These are phyloP conservation scores for Hirschfeldia incana DNA, from an alignment of 345 rosid genomes.

Conservation along the genomic window DNA sequence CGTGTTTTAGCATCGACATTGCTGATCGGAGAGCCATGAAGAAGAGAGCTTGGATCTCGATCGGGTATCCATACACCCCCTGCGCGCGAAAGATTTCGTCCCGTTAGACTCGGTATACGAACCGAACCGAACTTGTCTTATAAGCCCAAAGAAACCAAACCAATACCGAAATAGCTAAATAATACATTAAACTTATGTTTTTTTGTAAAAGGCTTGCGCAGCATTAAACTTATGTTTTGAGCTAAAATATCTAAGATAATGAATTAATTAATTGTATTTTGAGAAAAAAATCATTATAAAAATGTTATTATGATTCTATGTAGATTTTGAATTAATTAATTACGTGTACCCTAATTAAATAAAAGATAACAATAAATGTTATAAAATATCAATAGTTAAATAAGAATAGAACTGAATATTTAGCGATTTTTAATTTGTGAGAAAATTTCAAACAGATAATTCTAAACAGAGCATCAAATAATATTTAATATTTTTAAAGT, in stretches of 20 bases:
- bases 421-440: neutral
- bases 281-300: too few species aligned
- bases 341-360: neutral
- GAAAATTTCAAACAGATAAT: neutral
- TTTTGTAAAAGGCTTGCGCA: too few species aligned
- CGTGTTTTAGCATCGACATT: slow-evolving; percentile 53
- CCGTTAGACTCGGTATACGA: neutral
- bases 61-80: slow-evolving; percentile 69
- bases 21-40: slow-evolving; percentile 66
- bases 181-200: neutral
- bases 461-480: neutral
- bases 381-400: neutral
- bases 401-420: too few species aligned
- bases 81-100: slow-evolving; percentile 4
- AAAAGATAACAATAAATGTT: too few species aligned
- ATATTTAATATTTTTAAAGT: too few species aligned
- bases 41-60: slow-evolving; percentile 68
- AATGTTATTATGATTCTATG: too few species aligned
- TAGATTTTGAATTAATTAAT: too few species aligned
- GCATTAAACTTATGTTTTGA: neutral
- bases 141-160: neutral
- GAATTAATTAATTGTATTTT: too few species aligned
- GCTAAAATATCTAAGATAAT: neutral
- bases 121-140: neutral
- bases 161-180: neutral